Evolutionary conservation across 257 asterid genomes (phyloP).

Genomic region (Solanum okadae): DNA sequence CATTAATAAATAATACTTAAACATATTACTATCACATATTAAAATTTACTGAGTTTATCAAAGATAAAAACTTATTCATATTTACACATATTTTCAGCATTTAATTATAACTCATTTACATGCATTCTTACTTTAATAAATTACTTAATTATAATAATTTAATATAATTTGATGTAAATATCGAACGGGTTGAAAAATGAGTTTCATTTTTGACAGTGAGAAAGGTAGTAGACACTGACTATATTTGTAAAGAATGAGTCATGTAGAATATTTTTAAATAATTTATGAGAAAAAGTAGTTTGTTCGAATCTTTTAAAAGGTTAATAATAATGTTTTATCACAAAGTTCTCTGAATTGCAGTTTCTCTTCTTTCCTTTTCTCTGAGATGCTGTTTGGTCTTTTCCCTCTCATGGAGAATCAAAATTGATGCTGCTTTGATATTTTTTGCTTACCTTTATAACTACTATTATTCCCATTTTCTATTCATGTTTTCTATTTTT

Average conservation of each 20-base stretch:
- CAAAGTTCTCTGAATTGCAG: background rate
- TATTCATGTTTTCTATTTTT: constrained; percentile 15
- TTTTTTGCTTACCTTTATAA: background rate
- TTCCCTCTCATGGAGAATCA: constrained; percentile 28
- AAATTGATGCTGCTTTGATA: constrained; percentile 21
- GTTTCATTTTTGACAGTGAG: background rate
- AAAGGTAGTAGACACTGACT: background rate
- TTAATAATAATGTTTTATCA: background rate
- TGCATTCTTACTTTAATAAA: background rate
- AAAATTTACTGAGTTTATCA: background rate
- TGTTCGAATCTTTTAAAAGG: background rate
- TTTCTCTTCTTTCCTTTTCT: constrained; percentile 30
- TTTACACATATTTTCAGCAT: too few relatives aligned
- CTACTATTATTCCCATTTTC: constrained; percentile 1
- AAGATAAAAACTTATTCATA: too few relatives aligned
- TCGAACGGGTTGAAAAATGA: background rate
- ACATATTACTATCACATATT: background rate
- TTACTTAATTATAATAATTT: background rate
- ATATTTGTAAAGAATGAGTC: background rate
- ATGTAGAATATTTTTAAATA: background rate
- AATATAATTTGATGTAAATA: too few relatives aligned
- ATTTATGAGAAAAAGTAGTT: background rate
- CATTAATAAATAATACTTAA: background rate
- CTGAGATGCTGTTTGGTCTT: constrained; percentile 30
- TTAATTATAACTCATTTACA: background rate